Base-by-base conservation (phyloP, 768 basidiomycete species). In the Lentinula raphanica region DNA sequence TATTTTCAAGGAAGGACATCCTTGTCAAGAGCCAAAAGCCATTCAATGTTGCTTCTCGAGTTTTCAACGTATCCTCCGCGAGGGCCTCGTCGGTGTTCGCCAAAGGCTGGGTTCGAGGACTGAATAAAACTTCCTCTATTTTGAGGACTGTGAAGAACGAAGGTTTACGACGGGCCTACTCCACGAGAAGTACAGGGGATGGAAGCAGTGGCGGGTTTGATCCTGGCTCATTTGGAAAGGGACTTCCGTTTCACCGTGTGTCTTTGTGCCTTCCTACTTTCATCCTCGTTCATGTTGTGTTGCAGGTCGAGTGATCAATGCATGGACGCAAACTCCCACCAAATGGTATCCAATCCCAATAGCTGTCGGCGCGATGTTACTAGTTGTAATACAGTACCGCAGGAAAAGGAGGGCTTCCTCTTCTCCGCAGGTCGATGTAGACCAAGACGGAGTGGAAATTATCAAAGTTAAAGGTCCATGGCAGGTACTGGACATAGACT, bases 301-400 rank as follows among this genome's bases (percentile, higher is more conserved):
- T 61, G 44, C 3, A 69, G 89, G 81, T 42, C 83, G 79, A 67
- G 71, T 95, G 6, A 76, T 88, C 28, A 79, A 81, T 59, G 90
- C 92, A 27, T 94, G 92, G 92, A 86, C 80, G 5, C 77, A 86
- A 66, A 94, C 95, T 0, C 92, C 93, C 0, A 94, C 90, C 35
- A 91, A 86, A 71, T 98, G 95, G 95, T 96, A 95, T 64, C 95
- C 95, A 9, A 81, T 98, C 45, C 94, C 94, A 15, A 73, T 96
- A 57, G 92, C 92, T 11, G 88, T 94, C 28, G 94, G 94, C 36
- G 93, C 92, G 1, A 77, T 94, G n/a, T 81, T 96, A 29, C 86
- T 96, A 32, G 83, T 92, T 61, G 80, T 82, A 49, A 75, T 93
- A 12, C 87, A 91, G 65, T 92, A 87, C 66, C 80, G 88, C 56